Percentiles rank a stretch among this genome's conserved stretches.
Conservation (phyloP, 164 flowering plant genomes). For the Vitis rotundifolia region DNA sequence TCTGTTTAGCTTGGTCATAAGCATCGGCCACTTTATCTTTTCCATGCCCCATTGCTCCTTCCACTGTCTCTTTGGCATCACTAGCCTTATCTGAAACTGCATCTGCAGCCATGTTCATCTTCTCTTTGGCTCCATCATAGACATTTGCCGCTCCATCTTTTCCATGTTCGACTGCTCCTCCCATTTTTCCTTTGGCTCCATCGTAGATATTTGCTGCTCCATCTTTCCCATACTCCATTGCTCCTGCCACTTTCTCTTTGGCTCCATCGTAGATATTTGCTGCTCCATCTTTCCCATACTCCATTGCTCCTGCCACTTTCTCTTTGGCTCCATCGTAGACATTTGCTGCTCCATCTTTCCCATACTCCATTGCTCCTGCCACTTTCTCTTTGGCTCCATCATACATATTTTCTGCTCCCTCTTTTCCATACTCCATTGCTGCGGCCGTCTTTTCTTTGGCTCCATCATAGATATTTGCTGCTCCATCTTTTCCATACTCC, state of each 20-base stretch:
- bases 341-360: too few species aligned
- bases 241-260: constrained; percentile 1
- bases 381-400: constrained; percentile 1
- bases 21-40: constrained; percentile 10
- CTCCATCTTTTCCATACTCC: constrained; percentile 10
- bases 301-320: constrained; percentile 10
- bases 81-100: constrained; percentile 9
- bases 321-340: constrained; percentile 17
- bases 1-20: constrained; percentile 9
- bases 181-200: constrained; percentile 1
- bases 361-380: constrained; percentile 11
- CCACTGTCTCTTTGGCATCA: constrained; percentile 13
- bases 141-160: constrained; percentile 9
- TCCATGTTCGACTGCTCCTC: constrained; percentile 9
- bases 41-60: constrained; percentile 1
- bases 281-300: constrained; percentile 7
- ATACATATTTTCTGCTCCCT: too few species aligned
- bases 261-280: not conserved
- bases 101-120: constrained; percentile 14
- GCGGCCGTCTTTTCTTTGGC: not conserved
- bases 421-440: constrained; percentile 14
- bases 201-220: not conserved
- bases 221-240: constrained; percentile 8
- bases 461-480: constrained; percentile 3
- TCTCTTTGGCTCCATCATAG: constrained; percentile 12